phyloP scores from a whole-genome alignment of 1,139 yeast species.

The Pichia sp. region DNA sequence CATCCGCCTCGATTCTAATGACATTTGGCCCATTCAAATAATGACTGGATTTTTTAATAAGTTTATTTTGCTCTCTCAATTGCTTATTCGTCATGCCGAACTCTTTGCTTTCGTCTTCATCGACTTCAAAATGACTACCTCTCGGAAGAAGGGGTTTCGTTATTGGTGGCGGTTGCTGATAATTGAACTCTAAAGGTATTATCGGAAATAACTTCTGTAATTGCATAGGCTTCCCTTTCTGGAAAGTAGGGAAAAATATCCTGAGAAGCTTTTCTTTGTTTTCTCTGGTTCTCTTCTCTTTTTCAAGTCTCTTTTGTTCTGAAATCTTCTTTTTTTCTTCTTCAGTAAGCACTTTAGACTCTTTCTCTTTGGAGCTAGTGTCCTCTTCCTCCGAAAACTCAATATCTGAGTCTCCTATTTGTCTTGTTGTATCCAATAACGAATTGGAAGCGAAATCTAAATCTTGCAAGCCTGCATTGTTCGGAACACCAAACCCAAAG shows the following conservation, averaged over 20 bases:
- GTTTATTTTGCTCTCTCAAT: constrained; percentile 18
- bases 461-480: constrained; percentile 38
- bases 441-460: constrained; percentile 40
- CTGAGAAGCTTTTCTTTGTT: constrained; percentile 38
- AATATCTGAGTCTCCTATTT: constrained; percentile 33
- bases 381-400: constrained; percentile 35
- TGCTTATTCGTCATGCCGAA: constrained; percentile 25
- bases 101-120: constrained; percentile 36
- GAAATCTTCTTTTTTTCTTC: constrained; percentile 11
- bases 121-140: constrained; percentile 44
- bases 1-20: constrained; percentile 19
- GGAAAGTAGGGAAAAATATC: constrained; percentile 61
- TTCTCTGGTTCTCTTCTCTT: constrained; percentile 26
- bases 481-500: constrained; percentile 39
- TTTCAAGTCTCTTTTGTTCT: constrained; percentile 17
- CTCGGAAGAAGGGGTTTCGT: constrained; percentile 63
- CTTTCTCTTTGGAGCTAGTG: constrained; percentile 17
- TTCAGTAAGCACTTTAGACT: constrained; percentile 16
- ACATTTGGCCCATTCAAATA: constrained; percentile 22
- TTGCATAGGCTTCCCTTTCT: constrained; percentile 50
- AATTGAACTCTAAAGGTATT: constrained; percentile 49
- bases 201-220: constrained; percentile 68
- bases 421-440: constrained; percentile 35
- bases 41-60: not conserved
- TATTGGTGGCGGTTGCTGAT: constrained; percentile 47